phyloP scores from a whole-genome alignment of 2,329 filamentous ascomycete genomes.

The Fusarium nelsonii region DNA sequence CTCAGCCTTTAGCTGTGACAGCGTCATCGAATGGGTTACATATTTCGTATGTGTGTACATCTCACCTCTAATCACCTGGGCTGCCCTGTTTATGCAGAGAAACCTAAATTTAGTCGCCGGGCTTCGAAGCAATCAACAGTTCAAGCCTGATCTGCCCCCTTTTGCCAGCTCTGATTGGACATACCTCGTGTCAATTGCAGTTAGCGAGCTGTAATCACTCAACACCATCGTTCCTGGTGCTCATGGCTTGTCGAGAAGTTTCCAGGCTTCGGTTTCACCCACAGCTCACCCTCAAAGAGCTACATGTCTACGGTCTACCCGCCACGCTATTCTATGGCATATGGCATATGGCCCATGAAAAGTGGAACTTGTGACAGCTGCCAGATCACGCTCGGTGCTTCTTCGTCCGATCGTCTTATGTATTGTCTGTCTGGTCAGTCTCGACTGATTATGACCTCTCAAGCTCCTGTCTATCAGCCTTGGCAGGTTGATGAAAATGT shows the following conservation, averaged over 20 bases:
- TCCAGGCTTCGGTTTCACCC: not conserved
- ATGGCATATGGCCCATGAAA: not conserved
- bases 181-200: not conserved
- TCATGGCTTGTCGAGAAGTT: not conserved
- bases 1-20: constrained; percentile 2
- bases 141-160: not conserved
- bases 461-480: not conserved
- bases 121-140: constrained; percentile 5
- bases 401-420: not conserved
- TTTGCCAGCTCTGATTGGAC: constrained; percentile 15
- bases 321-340: no score
- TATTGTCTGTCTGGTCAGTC: not conserved
- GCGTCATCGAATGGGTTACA: constrained; percentile 8
- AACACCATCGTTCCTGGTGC: constrained; percentile 12
- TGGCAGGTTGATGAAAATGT: not conserved
- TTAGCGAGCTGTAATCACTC: not conserved
- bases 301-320: not conserved
- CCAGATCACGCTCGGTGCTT: not conserved
- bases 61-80: not conserved
- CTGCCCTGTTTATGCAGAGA: constrained; percentile 2
- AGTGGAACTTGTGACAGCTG: not conserved
- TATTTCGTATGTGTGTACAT: not conserved
- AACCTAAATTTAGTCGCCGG: constrained; percentile 12
- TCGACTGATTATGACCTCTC: not conserved
- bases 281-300: not conserved